phyloP scores from a whole-genome alignment of 2,329 filamentous ascomycete species.

The Penicillium janthinellum region DNA sequence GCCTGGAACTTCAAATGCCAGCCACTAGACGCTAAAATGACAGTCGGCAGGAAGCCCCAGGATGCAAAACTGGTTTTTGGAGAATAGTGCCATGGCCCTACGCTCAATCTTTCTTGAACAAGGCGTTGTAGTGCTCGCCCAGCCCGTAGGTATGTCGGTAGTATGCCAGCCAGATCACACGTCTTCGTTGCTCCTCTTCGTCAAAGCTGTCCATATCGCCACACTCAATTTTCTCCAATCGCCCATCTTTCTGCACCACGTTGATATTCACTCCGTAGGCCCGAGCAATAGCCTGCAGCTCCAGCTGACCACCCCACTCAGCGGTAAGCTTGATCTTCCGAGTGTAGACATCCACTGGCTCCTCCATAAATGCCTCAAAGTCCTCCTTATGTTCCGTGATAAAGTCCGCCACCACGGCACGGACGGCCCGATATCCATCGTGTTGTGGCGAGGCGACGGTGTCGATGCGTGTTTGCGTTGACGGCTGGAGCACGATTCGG shows the following conservation, averaged over 20 bases:
- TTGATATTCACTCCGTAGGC: conserved; percentile 78
- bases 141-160: conserved; percentile 92
- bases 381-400: conserved; percentile 75
- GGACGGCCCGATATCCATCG: conserved; percentile 65
- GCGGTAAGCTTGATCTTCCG: conserved; percentile 79
- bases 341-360: conserved; percentile 72
- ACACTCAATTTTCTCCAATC: conserved; percentile 73
- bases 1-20: neutral
- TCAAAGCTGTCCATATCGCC: conserved; percentile 43
- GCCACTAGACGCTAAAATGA: neutral
- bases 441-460: conserved; percentile 41
- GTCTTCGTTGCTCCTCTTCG: conserved; percentile 49
- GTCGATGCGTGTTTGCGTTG: conserved; percentile 34
- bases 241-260: conserved; percentile 79
- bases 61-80: neutral
- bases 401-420: conserved; percentile 73
- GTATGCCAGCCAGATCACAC: conserved; percentile 86
- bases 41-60: neutral
- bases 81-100: neutral
- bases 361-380: conserved; percentile 85
- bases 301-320: conserved; percentile 94
- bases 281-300: conserved; percentile 80
- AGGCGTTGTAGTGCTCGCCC: conserved; percentile 95
- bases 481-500: conserved; percentile 35
- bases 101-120: conserved; percentile 54